Percentiles rank a stretch among this genome's conserved stretches.
Conservation (phyloP, 1,284 basidiomycete genomes). For the Trametes hirsuta region DNA sequence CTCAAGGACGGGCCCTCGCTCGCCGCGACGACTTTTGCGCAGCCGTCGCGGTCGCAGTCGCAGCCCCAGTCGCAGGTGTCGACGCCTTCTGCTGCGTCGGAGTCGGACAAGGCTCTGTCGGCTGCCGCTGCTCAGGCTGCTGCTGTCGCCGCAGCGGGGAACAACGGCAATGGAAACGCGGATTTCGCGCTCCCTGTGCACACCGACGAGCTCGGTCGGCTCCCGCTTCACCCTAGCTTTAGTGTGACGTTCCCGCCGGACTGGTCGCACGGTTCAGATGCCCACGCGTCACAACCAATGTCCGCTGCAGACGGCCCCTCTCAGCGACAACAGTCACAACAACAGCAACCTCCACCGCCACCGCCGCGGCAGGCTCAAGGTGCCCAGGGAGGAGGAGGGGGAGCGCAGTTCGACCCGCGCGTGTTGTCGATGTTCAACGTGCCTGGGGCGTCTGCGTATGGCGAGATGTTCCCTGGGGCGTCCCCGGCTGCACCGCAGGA, state of each 20-base stretch:
- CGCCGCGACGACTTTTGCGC: constrained; percentile 18
- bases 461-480: constrained; percentile 13
- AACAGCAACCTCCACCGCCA: neutral
- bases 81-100: constrained; percentile 47
- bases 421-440: constrained; percentile 21
- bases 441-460: constrained; percentile 8
- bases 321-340: neutral
- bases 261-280: neutral
- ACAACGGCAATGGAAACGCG: neutral
- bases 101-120: constrained; percentile 2
- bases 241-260: constrained; percentile 16
- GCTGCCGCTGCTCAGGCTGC: neutral
- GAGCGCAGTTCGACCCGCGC: constrained; percentile 20
- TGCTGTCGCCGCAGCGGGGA: neutral
- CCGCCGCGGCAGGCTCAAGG: neutral
- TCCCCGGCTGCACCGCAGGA: constrained; percentile 1
- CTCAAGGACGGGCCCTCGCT: constrained; percentile 8
- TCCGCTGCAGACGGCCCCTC: neutral
- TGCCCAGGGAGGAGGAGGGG: neutral
- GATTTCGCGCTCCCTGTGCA: constrained; percentile 51
- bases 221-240: constrained; percentile 49
- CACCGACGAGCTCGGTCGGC: constrained; percentile 58
- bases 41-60: constrained; percentile 13
- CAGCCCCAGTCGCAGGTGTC: constrained; percentile 16
- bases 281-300: neutral